Evolutionary conservation across 208 protist genomes (phyloP), one percentile per base, ranked within the genome.

Genomic region (Trypanosoma boissoni): DNA sequence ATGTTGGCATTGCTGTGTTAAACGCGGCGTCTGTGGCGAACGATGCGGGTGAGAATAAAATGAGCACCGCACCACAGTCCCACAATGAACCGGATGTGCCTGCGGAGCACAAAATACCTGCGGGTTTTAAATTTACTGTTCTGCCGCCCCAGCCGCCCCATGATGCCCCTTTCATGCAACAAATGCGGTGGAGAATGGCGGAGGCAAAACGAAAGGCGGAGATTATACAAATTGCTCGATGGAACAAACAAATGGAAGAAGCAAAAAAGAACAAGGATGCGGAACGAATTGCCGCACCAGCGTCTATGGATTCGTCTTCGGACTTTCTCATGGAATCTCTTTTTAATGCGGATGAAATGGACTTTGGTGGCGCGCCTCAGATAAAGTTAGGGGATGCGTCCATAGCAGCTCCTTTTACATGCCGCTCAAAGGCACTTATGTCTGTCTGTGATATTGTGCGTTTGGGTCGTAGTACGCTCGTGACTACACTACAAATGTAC

Each of bases 401-500:
- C 49, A 95, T 97, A 65, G 94, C 94, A 2, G 87, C 90, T 10
- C 94, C 94, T 26, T 97, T 97, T 66, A 97, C 94, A 39, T 96
- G 91, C 56, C 86, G 84, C 54, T 95, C 84, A 34, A 93, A 88
- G 73, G 86, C 79, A 2, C 85, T 96, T 21, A 89, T 78, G 51
- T 89, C 86, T 16, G 81, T 93, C 8, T 91, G 78, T 49, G 84
- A 99, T 69, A 96, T 99, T 58, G 83, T 99, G 18, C 88, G 96
- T 12, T 96, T 99, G 50, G 98, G 97, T 28, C 81, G 98, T 52
- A 98, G 88, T 45, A 99, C 98, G 28, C 87, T 99, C 1, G 95
- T 99, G 8, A 99, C 97, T 9, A 99, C 97, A 28, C 80, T 99
- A 51, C 97, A 99, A 87, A 99, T 99, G 95, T 99, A 98, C 83